A percentile compares a stretch with the other conserved stretches of the same genome.
phyloP scores from a whole-genome alignment of 192 early-diverging fungal genomes.

The Phlyctochytrium planicorne region DNA sequence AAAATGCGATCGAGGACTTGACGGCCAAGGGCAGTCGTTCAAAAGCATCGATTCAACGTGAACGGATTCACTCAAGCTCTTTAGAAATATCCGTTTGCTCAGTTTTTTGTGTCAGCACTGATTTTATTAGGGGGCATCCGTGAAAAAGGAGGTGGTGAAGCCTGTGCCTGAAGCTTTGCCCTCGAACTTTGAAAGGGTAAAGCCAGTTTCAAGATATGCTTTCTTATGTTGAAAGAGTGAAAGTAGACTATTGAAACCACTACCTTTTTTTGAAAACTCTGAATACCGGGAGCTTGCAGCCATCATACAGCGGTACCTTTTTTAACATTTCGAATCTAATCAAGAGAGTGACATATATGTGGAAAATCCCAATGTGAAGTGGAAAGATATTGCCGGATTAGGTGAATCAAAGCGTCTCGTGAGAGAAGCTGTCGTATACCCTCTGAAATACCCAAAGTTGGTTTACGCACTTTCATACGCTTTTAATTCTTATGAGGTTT shows the following conservation, averaged over 20 bases:
- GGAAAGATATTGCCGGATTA: conserved; percentile 52
- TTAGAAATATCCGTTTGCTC: too few relatives aligned
- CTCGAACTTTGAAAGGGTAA: too few relatives aligned
- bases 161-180: too few relatives aligned
- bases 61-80: too few relatives aligned
- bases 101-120: too few relatives aligned
- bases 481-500: conserved; percentile 16
- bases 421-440: conserved; percentile 56
- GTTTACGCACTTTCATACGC: background rate
- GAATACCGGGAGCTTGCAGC: conserved; percentile 51
- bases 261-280: conserved; percentile 44
- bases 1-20: too few relatives aligned
- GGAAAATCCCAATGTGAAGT: conserved; percentile 51
- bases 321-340: background rate
- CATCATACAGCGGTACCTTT: conserved; percentile 40
- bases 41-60: too few relatives aligned
- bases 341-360: conserved; percentile 47
- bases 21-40: too few relatives aligned
- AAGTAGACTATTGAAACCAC: conserved; percentile 44
- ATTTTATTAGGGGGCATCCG: too few relatives aligned
- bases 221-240: conserved; percentile 10
- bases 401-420: conserved; percentile 45
- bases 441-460: conserved; percentile 47
- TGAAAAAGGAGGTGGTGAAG: too few relatives aligned
- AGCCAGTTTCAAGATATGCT: too few relatives aligned